phyloP scores from a whole-genome alignment of 768 basidiomycete genomes.

The Phaffia tasmanica region DNA sequence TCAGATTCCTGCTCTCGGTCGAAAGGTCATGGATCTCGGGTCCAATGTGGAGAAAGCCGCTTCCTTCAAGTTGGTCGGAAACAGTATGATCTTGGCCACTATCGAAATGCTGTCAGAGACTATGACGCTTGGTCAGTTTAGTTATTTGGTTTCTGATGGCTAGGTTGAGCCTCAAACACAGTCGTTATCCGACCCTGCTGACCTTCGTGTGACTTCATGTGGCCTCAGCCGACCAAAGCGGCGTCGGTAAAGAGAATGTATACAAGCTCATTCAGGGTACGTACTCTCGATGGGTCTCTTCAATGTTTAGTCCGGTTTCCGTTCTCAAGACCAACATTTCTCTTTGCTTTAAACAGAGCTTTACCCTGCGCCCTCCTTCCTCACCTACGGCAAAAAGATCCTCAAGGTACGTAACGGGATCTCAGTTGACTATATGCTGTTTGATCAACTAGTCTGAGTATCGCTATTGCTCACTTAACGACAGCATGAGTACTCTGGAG shows the following conservation, averaged over 20 bases:
- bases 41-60: conserved; percentile 71
- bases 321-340: conserved; percentile 3
- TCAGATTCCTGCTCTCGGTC: conserved; percentile 68
- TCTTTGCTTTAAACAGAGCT: conserved; percentile 44
- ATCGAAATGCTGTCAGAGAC: conserved; percentile 70
- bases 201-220: not conserved
- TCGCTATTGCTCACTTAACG: not conserved
- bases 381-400: conserved; percentile 46
- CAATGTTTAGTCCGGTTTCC: not conserved
- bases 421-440: not conserved
- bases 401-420: conserved; percentile 44
- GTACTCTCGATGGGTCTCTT: not conserved
- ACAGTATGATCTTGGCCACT: conserved; percentile 29
- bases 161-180: not conserved
- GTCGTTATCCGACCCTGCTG: not conserved
- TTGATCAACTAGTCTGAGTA: not conserved
- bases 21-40: conserved; percentile 65
- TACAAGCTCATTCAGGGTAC: conserved; percentile 24
- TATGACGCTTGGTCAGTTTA: conserved; percentile 49
- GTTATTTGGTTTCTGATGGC: not conserved
- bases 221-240: conserved; percentile 56
- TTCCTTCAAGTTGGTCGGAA: conserved; percentile 36
- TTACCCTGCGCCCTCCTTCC: conserved; percentile 55
- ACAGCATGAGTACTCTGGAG: conserved; percentile 36
- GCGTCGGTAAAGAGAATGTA: conserved; percentile 56